Percentiles rank a stretch among this genome's conserved stretches.
These are phyloP conservation scores for Termitomyces heimii DNA, from an alignment of 768 basidiomycete genomes.

Conservation along the genomic window DNA sequence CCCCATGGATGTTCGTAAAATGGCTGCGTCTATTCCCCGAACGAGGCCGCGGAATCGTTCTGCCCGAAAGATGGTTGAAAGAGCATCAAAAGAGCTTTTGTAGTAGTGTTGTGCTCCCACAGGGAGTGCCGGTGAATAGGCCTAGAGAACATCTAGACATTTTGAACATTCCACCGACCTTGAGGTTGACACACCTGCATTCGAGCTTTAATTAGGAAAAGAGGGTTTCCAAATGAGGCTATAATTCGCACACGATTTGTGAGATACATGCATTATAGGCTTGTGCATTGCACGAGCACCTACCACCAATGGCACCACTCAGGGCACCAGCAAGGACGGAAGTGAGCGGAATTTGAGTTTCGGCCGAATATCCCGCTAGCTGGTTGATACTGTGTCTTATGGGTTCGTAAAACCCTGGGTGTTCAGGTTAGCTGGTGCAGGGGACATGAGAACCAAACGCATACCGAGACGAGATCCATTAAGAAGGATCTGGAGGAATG, in stretches of 20 bases:
- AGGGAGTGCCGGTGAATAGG: constrained; percentile 91
- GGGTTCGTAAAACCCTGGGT: constrained; percentile 90
- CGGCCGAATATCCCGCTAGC: constrained; percentile 53
- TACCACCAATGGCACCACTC: constrained; percentile 90
- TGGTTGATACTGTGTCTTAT: constrained; percentile 69
- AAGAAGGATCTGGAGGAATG: constrained; percentile 64
- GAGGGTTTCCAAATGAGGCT: constrained; percentile 81
- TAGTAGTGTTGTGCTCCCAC: constrained; percentile 95
- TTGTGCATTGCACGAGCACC: constrained; percentile 1
- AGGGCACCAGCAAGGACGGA: constrained; percentile 83
- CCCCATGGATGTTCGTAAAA: constrained; percentile 92
- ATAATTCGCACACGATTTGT: constrained; percentile 2
- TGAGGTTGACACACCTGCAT: constrained; percentile 68
- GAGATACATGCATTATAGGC: neutral
- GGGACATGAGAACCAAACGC: constrained; percentile 5
- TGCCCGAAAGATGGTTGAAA: constrained; percentile 69
- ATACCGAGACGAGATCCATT: constrained; percentile 88
- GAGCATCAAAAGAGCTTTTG: constrained; percentile 75
- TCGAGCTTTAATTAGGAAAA: constrained; percentile 94
- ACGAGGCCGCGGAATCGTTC: constrained; percentile 79
- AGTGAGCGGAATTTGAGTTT: constrained; percentile 66
- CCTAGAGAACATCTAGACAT: constrained; percentile 34
- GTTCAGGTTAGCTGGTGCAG: neutral
- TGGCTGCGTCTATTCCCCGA: constrained; percentile 90
- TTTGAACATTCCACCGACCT: neutral